Evolutionary conservation across 2,329 filamentous ascomycete species (phyloP).

Genomic region (Chrysoporthe austroafricana): DNA sequence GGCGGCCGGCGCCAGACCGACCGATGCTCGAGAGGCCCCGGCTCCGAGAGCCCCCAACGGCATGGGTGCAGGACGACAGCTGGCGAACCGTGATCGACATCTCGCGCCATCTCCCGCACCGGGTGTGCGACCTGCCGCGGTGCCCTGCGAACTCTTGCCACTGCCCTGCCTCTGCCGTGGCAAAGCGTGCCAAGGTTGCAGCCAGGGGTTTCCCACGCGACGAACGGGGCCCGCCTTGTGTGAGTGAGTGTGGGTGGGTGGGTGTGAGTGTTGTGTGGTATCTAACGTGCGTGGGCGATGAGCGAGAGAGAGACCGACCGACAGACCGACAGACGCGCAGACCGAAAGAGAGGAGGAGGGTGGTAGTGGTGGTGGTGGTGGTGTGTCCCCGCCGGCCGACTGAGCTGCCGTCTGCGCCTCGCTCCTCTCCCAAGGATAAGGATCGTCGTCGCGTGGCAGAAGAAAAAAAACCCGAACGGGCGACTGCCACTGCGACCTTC

Average conservation of each 20-base stretch:
- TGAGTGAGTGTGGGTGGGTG: neutral
- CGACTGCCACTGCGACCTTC: neutral
- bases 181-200: neutral
- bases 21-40: no score
- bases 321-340: no score
- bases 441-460: neutral
- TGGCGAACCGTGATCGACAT: neutral
- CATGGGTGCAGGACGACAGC: neutral
- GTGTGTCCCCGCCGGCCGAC: neutral
- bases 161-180: neutral
- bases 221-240: neutral
- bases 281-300: no score
- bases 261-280: neutral
- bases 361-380: neutral
- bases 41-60: neutral
- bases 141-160: no score
- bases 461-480: neutral
- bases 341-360: neutral
- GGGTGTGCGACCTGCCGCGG: neutral
- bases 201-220: neutral
- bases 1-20: neutral
- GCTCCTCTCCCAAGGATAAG: neutral
- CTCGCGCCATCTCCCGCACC: neutral
- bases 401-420: conserved; percentile 1
- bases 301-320: no score